Conservation (phyloP, 2,329 filamentous ascomycete species). For the Pestalotiopsis sp. region DNA sequence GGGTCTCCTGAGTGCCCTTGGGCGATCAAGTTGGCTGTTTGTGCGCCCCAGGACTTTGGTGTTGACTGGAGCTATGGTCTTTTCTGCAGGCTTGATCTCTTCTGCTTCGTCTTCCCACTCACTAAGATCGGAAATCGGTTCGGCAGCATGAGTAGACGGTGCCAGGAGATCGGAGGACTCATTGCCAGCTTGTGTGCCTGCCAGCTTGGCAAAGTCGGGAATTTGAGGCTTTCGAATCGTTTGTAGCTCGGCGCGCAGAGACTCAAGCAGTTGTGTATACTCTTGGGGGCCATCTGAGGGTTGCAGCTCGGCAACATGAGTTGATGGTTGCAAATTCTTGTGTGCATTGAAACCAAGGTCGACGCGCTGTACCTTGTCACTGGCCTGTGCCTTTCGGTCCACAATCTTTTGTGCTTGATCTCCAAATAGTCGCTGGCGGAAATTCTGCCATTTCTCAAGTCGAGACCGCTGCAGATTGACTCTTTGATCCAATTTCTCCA, state of each 20-base stretch:
- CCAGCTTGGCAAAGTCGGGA: constrained; percentile 29
- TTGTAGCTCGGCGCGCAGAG: constrained; percentile 44
- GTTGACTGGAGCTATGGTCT: constrained; percentile 13
- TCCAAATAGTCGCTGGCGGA: constrained; percentile 53
- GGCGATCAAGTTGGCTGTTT: background rate
- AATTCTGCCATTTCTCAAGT: constrained; percentile 74
- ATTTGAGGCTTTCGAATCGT: constrained; percentile 28
- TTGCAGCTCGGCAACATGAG: constrained; percentile 1
- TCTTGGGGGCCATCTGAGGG: constrained; percentile 36
- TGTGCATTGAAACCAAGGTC: constrained; percentile 59
- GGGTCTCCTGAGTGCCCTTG: constrained; percentile 6
- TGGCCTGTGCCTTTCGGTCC: constrained; percentile 29
- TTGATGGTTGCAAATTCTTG: constrained; percentile 45
- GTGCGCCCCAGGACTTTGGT: constrained; percentile 8
- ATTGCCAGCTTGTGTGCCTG: constrained; percentile 17
- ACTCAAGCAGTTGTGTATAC: constrained; percentile 45
- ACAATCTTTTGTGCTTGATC: constrained; percentile 28
- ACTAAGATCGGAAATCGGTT: constrained; percentile 51
- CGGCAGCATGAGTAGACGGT: constrained; percentile 20
- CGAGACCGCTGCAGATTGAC: constrained; percentile 69
- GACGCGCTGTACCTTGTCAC: constrained; percentile 36
- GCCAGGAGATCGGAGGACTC: background rate
- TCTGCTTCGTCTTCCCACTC: constrained; percentile 53
- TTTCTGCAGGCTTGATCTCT: constrained; percentile 16
- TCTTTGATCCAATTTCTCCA: constrained; percentile 73